phyloP scores from a whole-genome alignment of 257 asterid genomes.

The Solanum gandarillasii region DNA sequence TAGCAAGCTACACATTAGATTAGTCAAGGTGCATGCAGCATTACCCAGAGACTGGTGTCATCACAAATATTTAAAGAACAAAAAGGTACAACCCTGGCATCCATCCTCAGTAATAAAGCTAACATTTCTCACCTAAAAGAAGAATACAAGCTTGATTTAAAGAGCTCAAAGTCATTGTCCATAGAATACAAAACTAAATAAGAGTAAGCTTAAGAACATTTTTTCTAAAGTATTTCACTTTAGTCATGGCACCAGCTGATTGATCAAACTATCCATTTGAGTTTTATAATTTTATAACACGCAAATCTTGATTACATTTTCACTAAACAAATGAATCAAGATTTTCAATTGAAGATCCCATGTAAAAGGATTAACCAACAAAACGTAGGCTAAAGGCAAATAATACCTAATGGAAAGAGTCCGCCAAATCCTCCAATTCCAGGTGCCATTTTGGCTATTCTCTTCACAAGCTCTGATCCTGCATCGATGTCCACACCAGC shows the following conservation, averaged over 20 bases:
- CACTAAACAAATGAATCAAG: neutral
- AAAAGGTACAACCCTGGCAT: neutral
- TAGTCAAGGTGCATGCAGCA: neutral
- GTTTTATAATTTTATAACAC: neutral
- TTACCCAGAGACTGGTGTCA: neutral
- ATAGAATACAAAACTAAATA: neutral
- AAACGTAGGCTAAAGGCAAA: neutral
- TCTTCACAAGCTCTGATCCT: constrained; percentile 81
- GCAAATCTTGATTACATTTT: neutral
- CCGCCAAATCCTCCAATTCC: constrained; percentile 99
- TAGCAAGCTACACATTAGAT: neutral
- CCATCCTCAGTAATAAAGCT: neutral
- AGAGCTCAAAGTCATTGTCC: neutral
- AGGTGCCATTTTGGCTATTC: constrained; percentile 95
- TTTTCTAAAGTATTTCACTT: neutral
- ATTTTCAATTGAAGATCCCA: neutral
- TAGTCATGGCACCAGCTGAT: neutral
- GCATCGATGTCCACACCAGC: constrained; percentile 98
- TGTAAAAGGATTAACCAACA: neutral
- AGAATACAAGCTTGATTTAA: neutral
- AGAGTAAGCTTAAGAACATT: neutral
- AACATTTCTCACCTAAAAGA: neutral
- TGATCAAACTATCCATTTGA: neutral
- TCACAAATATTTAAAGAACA: neutral
- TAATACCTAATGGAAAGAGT: constrained; percentile 76